These are phyloP conservation scores for Pseudevernia furfuracea DNA, from an alignment of 495 filamentous ascomycete species.

Conservation along the genomic window DNA sequence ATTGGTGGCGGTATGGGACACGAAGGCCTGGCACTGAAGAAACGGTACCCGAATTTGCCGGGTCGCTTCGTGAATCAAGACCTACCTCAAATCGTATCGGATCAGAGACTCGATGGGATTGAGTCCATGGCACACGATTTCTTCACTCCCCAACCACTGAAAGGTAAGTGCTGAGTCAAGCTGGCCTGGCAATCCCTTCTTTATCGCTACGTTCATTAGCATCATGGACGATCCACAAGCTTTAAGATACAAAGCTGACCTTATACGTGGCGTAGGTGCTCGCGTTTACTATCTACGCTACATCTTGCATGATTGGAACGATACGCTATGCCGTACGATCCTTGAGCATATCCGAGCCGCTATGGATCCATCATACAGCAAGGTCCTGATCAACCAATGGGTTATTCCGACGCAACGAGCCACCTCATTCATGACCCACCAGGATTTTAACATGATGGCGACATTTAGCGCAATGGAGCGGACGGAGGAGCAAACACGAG, in stretches of 20 bases:
- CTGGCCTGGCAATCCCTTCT: background rate
- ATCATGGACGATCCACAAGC: too few species aligned
- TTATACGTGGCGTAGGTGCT: conserved; percentile 23
- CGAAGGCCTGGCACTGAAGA: conserved; percentile 40
- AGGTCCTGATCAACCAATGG: conserved; percentile 15
- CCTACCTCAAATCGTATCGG: conserved; percentile 14
- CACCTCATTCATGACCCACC: background rate
- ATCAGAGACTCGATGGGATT: conserved; percentile 36
- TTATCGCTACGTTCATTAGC: background rate
- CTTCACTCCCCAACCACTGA: conserved; percentile 37
- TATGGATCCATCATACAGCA: conserved; percentile 42
- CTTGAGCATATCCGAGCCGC: conserved; percentile 40
- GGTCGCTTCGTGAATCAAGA: conserved; percentile 33
- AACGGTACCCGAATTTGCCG: conserved; percentile 35
- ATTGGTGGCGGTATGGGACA: conserved; percentile 49
- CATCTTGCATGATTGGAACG: conserved; percentile 43
- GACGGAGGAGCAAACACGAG: conserved; percentile 28
- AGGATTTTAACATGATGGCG: conserved; percentile 30
- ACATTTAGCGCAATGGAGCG: conserved; percentile 25
- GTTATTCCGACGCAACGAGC: conserved; percentile 1
- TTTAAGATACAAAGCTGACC: background rate
- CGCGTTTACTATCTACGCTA: conserved; percentile 44
- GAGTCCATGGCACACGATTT: conserved; percentile 41
- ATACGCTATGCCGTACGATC: conserved; percentile 38
- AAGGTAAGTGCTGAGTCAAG: conserved; percentile 6